These are phyloP conservation scores for Fonsecaea multimorphosa DNA, from an alignment of 2,329 filamentous ascomycete species.

Conservation along the genomic window DNA sequence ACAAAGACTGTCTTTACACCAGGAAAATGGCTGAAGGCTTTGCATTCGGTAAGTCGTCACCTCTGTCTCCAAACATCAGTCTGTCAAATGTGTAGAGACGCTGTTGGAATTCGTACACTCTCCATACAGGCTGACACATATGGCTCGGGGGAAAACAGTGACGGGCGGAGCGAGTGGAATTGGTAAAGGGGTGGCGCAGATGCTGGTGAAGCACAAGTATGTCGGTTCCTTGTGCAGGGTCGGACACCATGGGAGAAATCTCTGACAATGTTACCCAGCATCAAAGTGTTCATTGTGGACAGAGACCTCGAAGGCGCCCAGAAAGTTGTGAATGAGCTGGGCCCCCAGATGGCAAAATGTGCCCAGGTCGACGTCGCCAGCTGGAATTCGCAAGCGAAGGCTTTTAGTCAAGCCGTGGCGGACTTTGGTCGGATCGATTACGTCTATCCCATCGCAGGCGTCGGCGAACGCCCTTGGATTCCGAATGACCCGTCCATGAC, in stretches of 20 bases:
- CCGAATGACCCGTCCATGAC: constrained; percentile 32
- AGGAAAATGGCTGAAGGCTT: constrained; percentile 26
- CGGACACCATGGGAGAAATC: not conserved
- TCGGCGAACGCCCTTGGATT: constrained; percentile 49
- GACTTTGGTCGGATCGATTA: constrained; percentile 48
- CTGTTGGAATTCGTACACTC: not conserved
- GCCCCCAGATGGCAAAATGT: constrained; percentile 26
- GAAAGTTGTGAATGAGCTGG: constrained; percentile 35
- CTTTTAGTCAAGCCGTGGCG: constrained; percentile 46
- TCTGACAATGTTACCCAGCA: constrained; percentile 27
- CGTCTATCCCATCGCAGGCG: constrained; percentile 50
- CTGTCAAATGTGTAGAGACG: not conserved
- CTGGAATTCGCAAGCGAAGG: constrained; percentile 39
- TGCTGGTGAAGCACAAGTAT: constrained; percentile 40
- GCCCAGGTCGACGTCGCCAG: constrained; percentile 32
- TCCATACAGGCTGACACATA: not conserved
- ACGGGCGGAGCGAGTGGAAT: constrained; percentile 43
- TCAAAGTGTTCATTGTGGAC: constrained; percentile 43
- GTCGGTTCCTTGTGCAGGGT: not conserved
- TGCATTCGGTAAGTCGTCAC: constrained; percentile 29
- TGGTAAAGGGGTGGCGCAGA: constrained; percentile 39
- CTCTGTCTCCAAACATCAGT: not conserved
- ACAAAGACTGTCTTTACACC: not conserved
- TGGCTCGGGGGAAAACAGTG: no score
- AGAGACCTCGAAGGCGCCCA: constrained; percentile 36